phyloP scores from a whole-genome alignment of 176 grass and related monocot species.

The Dactylis glomerata region DNA sequence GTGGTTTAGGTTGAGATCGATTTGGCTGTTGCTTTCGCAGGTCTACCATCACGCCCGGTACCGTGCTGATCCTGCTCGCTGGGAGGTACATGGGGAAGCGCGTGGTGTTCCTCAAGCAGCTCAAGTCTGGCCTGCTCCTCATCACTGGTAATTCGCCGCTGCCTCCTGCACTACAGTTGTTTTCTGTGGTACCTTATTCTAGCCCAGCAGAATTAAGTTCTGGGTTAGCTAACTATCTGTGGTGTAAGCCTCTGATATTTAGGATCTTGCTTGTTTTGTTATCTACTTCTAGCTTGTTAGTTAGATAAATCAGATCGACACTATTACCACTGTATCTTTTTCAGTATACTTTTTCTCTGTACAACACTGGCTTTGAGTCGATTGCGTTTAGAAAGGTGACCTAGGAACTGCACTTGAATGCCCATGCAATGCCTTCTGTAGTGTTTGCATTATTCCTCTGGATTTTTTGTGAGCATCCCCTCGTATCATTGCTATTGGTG shows the following conservation, averaged over 20 bases:
- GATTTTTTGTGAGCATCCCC: background rate
- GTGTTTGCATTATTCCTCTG: background rate
- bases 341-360: background rate
- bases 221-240: background rate
- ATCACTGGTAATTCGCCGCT: conserved; percentile 50
- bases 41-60: conserved; percentile 79
- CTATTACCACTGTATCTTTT: background rate
- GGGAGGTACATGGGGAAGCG: conserved; percentile 98
- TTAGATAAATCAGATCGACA: background rate
- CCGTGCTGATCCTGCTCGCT: conserved; percentile 87
- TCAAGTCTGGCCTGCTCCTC: conserved; percentile 85
- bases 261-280: background rate
- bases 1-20: background rate
- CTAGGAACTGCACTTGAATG: background rate
- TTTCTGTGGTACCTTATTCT: background rate
- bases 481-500: background rate
- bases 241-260: background rate
- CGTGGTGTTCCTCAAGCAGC: conserved; percentile 95
- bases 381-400: background rate
- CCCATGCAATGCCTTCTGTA: background rate
- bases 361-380: background rate
- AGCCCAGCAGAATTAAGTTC: background rate
- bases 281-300: too few relatives aligned
- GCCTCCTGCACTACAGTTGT: background rate
- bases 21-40: conserved; percentile 29